phyloP scores from a whole-genome alignment of 352 stramenopile species.

The Phytophthora sojae region DNA sequence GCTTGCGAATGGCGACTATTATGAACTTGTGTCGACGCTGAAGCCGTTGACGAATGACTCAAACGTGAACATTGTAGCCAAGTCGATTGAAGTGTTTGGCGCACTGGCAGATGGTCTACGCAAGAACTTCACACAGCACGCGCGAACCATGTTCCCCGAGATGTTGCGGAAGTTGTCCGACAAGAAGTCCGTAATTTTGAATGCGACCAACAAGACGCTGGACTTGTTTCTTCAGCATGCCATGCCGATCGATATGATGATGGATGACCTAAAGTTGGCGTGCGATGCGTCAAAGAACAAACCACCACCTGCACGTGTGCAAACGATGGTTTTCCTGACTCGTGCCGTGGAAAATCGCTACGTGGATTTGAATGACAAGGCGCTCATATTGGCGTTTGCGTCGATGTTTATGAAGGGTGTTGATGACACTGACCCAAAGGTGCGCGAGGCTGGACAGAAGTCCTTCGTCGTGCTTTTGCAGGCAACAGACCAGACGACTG shows the following conservation, averaged over 20 bases:
- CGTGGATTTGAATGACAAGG: conserved; percentile 70
- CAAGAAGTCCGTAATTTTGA: conserved; percentile 88
- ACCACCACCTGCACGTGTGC: conserved; percentile 75
- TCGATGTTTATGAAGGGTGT: conserved; percentile 67
- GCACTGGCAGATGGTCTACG: conserved; percentile 79
- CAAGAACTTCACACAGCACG: conserved; percentile 85
- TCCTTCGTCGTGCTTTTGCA: conserved; percentile 69
- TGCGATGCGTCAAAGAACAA: conserved; percentile 87
- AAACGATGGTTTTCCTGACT: conserved; percentile 74
- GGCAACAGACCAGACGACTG: conserved; percentile 49
- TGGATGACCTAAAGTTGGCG: conserved; percentile 81
- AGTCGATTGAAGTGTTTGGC: conserved; percentile 85
- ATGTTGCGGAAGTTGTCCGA: conserved; percentile 87
- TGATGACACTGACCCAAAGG: conserved; percentile 82
- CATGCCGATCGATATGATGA: conserved; percentile 89
- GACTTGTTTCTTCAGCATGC: conserved; percentile 84
- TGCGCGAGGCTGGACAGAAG: conserved; percentile 80
- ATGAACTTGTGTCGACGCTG: conserved; percentile 85
- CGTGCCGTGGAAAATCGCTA: conserved; percentile 77
- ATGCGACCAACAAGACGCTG: conserved; percentile 83
- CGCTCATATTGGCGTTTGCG: conserved; percentile 70
- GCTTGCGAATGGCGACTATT: conserved; percentile 87
- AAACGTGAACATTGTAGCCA: conserved; percentile 91
- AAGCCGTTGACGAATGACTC: conserved; percentile 84
- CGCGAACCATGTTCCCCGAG: conserved; percentile 78